These are phyloP conservation scores for Dictyostelium capitatum DNA, from an alignment of 78 protist genomes.

Conservation along the genomic window DNA sequence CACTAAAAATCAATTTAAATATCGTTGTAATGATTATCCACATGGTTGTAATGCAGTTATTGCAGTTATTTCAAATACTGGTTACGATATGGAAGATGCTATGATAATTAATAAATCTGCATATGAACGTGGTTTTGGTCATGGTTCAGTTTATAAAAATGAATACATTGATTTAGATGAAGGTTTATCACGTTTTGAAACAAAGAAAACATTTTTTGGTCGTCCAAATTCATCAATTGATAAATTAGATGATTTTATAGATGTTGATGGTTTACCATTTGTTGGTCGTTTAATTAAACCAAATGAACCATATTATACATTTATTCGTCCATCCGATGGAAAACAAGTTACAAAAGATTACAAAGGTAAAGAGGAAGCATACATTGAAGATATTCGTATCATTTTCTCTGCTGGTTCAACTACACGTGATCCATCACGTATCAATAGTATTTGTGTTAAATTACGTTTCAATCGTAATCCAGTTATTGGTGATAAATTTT, in stretches of 20 bases:
- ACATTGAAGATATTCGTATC: constrained; percentile 58
- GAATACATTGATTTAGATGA: constrained; percentile 71
- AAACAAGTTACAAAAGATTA: not conserved
- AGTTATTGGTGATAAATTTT: constrained; percentile 98
- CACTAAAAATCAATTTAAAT: constrained; percentile 71
- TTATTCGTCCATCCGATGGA: constrained; percentile 21
- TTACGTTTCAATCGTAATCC: constrained; percentile 87
- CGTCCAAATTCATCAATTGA: not conserved
- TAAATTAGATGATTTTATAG: constrained; percentile 20
- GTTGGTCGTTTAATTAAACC: constrained; percentile 79
- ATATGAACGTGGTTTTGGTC: constrained; percentile 97
- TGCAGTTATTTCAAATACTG: constrained; percentile 99
- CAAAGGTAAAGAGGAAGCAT: constrained; percentile 79
- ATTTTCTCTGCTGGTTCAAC: not conserved
- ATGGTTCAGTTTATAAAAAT: constrained; percentile 91
- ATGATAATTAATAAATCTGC: constrained; percentile 96
- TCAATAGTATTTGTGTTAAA: constrained; percentile 40
- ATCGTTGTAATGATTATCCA: constrained; percentile 95
- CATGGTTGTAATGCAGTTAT: constrained; percentile 97
- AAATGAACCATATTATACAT: constrained; percentile 73
- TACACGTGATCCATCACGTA: not conserved
- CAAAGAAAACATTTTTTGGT: constrained; percentile 15
- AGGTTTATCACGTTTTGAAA: constrained; percentile 37
- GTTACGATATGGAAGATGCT: constrained; percentile 94
- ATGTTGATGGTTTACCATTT: constrained; percentile 90